phyloP scores from a whole-genome alignment of 2,329 filamentous ascomycete species.

The Paecilomyces formosus region DNA sequence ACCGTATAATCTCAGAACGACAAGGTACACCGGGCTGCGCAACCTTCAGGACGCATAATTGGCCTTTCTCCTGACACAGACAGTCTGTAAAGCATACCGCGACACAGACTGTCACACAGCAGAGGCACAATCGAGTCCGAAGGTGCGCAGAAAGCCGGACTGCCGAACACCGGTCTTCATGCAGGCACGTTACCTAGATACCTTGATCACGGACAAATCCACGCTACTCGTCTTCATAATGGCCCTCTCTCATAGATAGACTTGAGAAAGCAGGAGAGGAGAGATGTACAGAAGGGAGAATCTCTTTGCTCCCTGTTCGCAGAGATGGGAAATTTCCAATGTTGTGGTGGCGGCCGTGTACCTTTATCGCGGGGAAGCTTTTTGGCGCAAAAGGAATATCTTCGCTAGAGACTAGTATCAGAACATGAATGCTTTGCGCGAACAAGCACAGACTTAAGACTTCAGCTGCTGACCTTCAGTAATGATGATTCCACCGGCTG shows the following conservation, averaged over 20 bases:
- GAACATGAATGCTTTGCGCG: neutral
- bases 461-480: neutral
- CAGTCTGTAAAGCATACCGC: too few species aligned
- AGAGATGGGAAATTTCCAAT: neutral
- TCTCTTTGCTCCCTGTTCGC: neutral
- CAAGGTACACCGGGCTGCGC: conserved; percentile 3
- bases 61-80: neutral
- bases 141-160: conserved; percentile 1
- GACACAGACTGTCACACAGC: neutral
- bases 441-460: neutral
- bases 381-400: neutral
- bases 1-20: conserved; percentile 39
- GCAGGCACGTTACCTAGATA: conserved; percentile 31
- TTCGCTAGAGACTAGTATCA: neutral
- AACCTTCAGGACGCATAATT: neutral
- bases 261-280: conserved; percentile 1
- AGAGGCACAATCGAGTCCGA: neutral
- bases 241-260: conserved; percentile 13
- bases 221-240: conserved; percentile 32
- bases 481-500: neutral
- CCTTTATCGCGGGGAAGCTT: neutral
- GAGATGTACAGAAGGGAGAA: neutral
- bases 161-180: conserved; percentile 37
- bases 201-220: conserved; percentile 35
- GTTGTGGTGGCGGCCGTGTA: neutral